Conservation (phyloP, 2,329 filamentous ascomycete species). For the Talaromyces rugulosus region DNA sequence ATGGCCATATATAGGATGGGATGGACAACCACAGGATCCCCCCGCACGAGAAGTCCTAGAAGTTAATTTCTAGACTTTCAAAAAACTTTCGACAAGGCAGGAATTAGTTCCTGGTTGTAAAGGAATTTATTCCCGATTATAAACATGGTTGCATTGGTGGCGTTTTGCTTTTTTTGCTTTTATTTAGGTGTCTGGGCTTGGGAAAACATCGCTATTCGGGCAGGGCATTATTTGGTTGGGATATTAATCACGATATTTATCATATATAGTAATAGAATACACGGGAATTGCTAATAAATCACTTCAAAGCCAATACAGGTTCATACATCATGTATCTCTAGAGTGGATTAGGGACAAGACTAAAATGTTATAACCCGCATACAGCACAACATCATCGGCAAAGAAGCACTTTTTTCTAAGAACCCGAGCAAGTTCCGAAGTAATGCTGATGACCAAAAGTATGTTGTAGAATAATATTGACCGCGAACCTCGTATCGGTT, state of each 20-base stretch:
- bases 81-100: not conserved
- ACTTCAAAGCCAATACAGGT: no score
- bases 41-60: conserved; percentile 24
- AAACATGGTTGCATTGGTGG: not conserved
- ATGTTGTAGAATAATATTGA: no score
- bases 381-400: no score
- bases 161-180: conserved; percentile 3
- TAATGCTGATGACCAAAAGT: no score
- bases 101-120: not conserved
- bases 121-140: no score
- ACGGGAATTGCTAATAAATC: no score
- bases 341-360: not conserved
- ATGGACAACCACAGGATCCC: conserved; percentile 33
- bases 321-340: no score
- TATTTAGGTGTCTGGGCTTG: not conserved
- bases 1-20: conserved; percentile 59
- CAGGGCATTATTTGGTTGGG: conserved; percentile 2
- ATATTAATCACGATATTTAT: not conserved
- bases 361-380: no score
- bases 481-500: no score
- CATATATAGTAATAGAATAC: conserved; percentile 2
- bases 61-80: not conserved
- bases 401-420: no score
- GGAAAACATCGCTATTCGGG: not conserved
- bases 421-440: no score